phyloP scores from a whole-genome alignment of 805 yeast genomes.

The Candida ovalis region DNA sequence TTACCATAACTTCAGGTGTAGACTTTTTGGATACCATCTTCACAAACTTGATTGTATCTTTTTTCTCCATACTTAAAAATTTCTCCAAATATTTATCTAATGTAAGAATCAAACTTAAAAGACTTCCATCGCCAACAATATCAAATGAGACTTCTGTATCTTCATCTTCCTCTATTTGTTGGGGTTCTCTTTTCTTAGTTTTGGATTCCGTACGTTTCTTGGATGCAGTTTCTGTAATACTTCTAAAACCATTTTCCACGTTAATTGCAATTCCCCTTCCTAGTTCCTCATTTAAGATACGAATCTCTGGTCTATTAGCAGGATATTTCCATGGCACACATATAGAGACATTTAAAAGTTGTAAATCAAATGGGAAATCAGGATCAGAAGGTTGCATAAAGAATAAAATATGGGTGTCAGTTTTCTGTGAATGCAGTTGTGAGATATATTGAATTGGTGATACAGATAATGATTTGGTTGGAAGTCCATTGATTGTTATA shows the following conservation, averaged over 20 bases:
- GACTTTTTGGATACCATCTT: constrained; percentile 19
- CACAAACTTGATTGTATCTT: constrained; percentile 60
- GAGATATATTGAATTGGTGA: constrained; percentile 16
- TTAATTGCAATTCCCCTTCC: constrained; percentile 67
- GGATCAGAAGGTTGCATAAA: constrained; percentile 60
- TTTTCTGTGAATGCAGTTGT: constrained; percentile 10
- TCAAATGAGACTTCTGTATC: constrained; percentile 12
- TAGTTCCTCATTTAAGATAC: constrained; percentile 61
- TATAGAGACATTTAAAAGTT: constrained; percentile 47
- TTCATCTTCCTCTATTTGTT: neutral
- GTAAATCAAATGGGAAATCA: constrained; percentile 65
- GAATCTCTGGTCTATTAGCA: constrained; percentile 42
- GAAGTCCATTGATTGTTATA: constrained; percentile 31
- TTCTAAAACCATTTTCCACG: constrained; percentile 60
- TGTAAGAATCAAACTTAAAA: constrained; percentile 50
- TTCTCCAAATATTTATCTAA: constrained; percentile 57
- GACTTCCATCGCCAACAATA: constrained; percentile 45
- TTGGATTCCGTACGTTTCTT: constrained; percentile 15
- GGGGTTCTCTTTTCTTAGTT: constrained; percentile 7
- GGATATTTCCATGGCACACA: constrained; percentile 58
- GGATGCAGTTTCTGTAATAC: constrained; percentile 40
- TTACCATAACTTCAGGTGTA: constrained; percentile 2
- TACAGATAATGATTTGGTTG: constrained; percentile 15
- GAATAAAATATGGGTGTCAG: constrained; percentile 40
- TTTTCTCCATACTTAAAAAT: constrained; percentile 55